Evolutionary conservation across 2,329 filamentous ascomycete genomes (phyloP).

Genomic region (Phialemonium atrogriseum): DNA sequence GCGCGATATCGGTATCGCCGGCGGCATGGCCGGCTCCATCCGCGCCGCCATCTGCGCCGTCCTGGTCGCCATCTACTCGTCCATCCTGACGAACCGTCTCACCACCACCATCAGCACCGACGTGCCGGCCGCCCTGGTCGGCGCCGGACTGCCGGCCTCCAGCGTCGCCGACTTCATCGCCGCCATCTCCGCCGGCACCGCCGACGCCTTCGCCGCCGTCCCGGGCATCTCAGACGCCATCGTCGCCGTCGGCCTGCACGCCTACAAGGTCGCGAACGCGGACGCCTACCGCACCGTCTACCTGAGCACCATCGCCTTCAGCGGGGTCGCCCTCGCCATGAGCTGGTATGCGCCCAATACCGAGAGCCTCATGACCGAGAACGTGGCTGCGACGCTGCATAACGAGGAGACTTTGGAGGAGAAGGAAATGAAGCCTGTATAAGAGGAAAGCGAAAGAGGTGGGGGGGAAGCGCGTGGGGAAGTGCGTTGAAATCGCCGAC

Average conservation of each 20-base stretch:
- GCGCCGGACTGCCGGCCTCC: constrained; percentile 18
- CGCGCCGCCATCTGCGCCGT: constrained; percentile 14
- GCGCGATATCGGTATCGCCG: constrained; percentile 18
- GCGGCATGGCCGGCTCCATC: constrained; percentile 16
- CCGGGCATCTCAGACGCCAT: constrained; percentile 19
- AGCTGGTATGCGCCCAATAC: constrained; percentile 9
- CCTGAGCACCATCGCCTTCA: constrained; percentile 18
- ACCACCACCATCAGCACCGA: constrained; percentile 13
- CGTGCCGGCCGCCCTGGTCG: constrained; percentile 17
- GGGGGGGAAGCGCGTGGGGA: no score
- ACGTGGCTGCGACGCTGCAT: constrained; percentile 9
- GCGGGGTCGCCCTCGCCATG: constrained; percentile 13
- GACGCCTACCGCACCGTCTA: constrained; percentile 22
- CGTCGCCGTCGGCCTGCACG: constrained; percentile 13
- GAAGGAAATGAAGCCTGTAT: background rate
- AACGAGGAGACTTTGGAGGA: background rate
- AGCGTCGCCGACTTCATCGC: constrained; percentile 18
- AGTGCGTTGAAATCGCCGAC: no score
- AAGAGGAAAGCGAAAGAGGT: no score
- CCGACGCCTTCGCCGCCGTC: constrained; percentile 11
- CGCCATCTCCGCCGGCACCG: constrained; percentile 10
- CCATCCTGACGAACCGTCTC: constrained; percentile 18
- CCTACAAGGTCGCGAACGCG: constrained; percentile 18
- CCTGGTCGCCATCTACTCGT: constrained; percentile 18
- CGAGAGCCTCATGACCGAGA: constrained; percentile 7